phyloP scores from a whole-genome alignment of 441 rosid genomes.

The Kokia cookei region DNA sequence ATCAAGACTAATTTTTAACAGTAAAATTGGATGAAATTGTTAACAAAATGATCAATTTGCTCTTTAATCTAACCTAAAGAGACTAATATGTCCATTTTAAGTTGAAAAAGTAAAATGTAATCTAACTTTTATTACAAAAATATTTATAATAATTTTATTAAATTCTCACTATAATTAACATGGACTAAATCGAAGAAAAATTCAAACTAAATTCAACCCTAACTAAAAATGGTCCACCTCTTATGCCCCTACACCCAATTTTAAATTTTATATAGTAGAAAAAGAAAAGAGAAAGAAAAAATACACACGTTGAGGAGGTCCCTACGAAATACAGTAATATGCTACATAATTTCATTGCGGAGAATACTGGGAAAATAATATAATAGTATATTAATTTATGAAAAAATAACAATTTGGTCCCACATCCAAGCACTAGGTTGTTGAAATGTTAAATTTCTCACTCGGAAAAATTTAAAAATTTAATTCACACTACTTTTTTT shows the following conservation, averaged over 20 bases:
- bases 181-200: no score
- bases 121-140: no score
- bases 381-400: no score
- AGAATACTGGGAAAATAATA: neutral
- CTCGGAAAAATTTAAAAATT: neutral
- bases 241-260: neutral
- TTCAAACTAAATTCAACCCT: neutral
- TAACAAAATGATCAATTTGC: no score
- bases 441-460: neutral
- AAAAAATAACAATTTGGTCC: neutral
- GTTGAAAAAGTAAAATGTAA: fast-evolving
- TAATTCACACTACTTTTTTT: neutral
- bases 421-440: neutral
- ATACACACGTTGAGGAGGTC: neutral
- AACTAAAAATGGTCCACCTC: neutral
- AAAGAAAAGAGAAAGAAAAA: neutral
- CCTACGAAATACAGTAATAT: neutral
- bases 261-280: neutral
- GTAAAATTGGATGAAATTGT: no score
- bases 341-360: no score
- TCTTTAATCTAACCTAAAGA: no score
- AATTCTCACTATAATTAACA: no score
- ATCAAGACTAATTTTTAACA: no score
- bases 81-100: fast-evolving
- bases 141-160: no score